Evolutionary conservation across 371 early-diverging fungal species (phyloP).

Genomic region (Lichtheimia hyalospora): DNA sequence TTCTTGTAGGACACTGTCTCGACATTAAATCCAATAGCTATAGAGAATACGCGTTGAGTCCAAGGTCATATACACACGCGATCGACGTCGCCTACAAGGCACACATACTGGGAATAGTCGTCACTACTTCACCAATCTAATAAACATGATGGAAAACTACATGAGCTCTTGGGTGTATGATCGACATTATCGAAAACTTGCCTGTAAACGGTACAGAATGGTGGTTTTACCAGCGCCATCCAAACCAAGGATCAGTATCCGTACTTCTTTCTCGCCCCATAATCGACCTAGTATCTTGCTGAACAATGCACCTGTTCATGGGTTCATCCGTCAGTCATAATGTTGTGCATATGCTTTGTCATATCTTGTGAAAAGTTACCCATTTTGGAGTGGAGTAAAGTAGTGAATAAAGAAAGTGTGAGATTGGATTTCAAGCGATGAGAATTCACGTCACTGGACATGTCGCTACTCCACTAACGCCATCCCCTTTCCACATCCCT

Average conservation of each 20-base stretch:
- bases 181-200: slow-evolving; percentile 10
- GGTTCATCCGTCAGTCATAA: too few species aligned
- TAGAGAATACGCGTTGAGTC: slow-evolving; percentile 1
- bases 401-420: too few species aligned
- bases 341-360: too few species aligned
- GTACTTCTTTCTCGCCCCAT: slow-evolving; percentile 80
- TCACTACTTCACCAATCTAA: slow-evolving; percentile 96
- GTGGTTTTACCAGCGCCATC: slow-evolving; percentile 97
- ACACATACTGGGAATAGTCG: slow-evolving; percentile 98
- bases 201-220: slow-evolving; percentile 70
- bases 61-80: background rate
- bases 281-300: slow-evolving; percentile 45
- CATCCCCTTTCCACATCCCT: too few species aligned
- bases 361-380: too few species aligned
- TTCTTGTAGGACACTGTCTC: slow-evolving; percentile 97
- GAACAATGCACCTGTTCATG: slow-evolving; percentile 37
- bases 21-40: slow-evolving; percentile 90
- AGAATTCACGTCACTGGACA: too few species aligned
- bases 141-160: background rate
- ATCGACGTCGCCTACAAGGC: background rate
- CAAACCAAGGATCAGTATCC: slow-evolving; percentile 91
- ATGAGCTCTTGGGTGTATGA: too few species aligned
- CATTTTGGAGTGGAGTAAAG: too few species aligned
- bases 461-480: too few species aligned
- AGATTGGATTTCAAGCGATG: too few species aligned